Percentiles rank a stretch among this genome's conserved stretches.
phyloP scores from a whole-genome alignment of 129 eudicot genomes.

The Oenanthe sinensis region DNA sequence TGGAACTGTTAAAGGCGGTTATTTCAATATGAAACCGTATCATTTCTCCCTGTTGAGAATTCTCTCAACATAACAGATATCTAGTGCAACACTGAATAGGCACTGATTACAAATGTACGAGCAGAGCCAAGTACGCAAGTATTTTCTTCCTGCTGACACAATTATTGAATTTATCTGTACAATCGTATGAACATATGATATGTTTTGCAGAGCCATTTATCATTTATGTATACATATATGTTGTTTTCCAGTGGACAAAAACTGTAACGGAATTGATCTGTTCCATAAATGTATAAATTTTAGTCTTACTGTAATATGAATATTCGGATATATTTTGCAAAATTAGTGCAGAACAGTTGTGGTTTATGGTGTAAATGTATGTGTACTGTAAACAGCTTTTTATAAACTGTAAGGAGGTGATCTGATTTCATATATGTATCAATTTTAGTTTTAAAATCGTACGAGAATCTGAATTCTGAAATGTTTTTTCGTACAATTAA shows the following conservation, averaged over 20 bases:
- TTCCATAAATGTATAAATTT: background rate
- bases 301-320: background rate
- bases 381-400: background rate
- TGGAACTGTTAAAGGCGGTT: slow-evolving; percentile 7
- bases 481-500: background rate
- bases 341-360: background rate
- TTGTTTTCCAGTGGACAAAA: too few species aligned
- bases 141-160: background rate
- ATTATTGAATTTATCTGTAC: background rate
- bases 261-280: too few species aligned
- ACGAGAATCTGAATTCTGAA: background rate
- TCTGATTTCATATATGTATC: too few species aligned
- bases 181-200: too few species aligned
- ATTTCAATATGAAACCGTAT: background rate
- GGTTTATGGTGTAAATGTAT: background rate
- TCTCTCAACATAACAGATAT: background rate
- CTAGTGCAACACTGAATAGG: background rate
- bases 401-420: background rate
- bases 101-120: background rate
- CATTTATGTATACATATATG: background rate
- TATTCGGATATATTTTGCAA: background rate
- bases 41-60: background rate
- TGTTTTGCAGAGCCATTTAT: background rate
- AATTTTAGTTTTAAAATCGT: background rate
- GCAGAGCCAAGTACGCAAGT: background rate